A percentile compares a stretch with the other conserved stretches of the same genome.
Conservation (phyloP, 1,284 basidiomycete genomes). For the Ustilago lituana region DNA sequence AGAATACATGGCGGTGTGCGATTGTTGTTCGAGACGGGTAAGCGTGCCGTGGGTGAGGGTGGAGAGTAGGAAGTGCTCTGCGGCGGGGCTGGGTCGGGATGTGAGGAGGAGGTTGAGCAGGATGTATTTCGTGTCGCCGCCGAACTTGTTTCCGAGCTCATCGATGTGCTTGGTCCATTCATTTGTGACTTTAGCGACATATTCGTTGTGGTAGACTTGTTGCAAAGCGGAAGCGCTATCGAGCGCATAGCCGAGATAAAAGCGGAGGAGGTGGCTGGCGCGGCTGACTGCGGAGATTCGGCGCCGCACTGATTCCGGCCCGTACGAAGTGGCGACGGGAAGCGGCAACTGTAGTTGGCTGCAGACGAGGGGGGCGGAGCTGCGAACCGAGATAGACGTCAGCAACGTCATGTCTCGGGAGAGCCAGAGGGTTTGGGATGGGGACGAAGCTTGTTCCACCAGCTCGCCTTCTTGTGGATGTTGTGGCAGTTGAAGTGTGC, state of each 20-base stretch:
- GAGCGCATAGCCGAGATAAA: constrained; percentile 48
- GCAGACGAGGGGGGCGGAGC: background rate
- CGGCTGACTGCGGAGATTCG: constrained; percentile 20
- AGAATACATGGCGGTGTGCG: constrained; percentile 24
- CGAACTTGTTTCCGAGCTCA: constrained; percentile 44
- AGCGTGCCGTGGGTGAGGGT: constrained; percentile 56
- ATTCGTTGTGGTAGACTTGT: constrained; percentile 31
- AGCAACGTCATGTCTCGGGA: constrained; percentile 18
- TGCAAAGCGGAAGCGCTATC: constrained; percentile 30
- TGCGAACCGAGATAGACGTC: background rate
- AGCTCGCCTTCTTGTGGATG: background rate
- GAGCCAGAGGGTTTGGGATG: constrained; percentile 6
- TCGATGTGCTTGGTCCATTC: constrained; percentile 52
- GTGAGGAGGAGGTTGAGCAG: constrained; percentile 53
- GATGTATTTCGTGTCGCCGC: constrained; percentile 50
- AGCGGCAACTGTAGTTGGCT: constrained; percentile 12
- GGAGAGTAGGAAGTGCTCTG: constrained; percentile 53
- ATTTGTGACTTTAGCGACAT: constrained; percentile 22
- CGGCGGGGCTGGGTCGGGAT: constrained; percentile 44
- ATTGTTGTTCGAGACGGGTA: constrained; percentile 29
- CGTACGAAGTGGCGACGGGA: constrained; percentile 10
- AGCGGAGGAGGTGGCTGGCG: constrained; percentile 32
- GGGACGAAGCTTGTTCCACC: background rate
- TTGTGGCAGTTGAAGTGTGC: constrained; percentile 6
- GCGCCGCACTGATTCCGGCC: constrained; percentile 8